Evolutionary conservation across 331 rosid species (phyloP), one percentile per base, ranked within the genome.

Genomic region (Quercus tomentella): DNA sequence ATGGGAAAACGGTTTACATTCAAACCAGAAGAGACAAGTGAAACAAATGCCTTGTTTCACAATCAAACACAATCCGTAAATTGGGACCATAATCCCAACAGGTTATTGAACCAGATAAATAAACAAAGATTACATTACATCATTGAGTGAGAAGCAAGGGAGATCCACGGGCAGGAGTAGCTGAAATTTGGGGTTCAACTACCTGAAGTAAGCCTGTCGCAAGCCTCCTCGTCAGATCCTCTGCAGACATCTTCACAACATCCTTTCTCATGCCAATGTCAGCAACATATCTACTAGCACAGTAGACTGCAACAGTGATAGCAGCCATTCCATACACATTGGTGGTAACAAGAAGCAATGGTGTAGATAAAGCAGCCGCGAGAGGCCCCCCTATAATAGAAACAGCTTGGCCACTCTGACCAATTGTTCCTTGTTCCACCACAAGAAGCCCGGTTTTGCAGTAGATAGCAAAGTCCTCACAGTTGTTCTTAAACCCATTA

Each of bases 391-490:
- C 97, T 22, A 95, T 88, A 43, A 91, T 91, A 18, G 99, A 93
- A 63, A 79, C 89, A 5, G 94, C 92, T 77, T 95, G 99, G 35
- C 99, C 99, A 51, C 98, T 95, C 76, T 88, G 97, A 56, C 98
- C 94, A 4, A 95, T 37, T 76, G 77, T 89, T 72, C 92, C 82
- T 72, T 85, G 81, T 21, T 90, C 90, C 76, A 90, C 70, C 72
- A 95, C 96, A 41, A 95, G 91, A 17, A 90, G 89, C 28, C 96
- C 96, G 0, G 99, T 95, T 83, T 95, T 95, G 97, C 99, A 95
- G 60, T 93, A 95, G 72, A 95, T 95, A 5, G 99, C 88, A 16
- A 93, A 95, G 84, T 95, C 99, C 82, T 95, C 98, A 22, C 99
- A 95, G 30, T 95, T 95, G 86, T 90, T 93, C 85, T 93, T 95